phyloP scores from a whole-genome alignment of 306 rosid species.

The Inga leiocalycina region DNA sequence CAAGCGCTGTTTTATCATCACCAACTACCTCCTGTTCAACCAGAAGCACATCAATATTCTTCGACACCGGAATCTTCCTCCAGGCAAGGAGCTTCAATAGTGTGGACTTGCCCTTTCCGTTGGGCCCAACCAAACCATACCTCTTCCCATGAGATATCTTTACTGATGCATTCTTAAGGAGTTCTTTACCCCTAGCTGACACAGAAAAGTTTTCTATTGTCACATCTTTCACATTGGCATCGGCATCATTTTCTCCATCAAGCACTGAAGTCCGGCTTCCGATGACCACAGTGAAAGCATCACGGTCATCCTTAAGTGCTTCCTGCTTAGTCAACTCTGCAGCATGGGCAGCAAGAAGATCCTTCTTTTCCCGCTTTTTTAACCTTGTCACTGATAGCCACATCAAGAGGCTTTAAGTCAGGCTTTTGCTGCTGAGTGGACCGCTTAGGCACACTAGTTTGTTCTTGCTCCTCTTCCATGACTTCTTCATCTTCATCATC shows the following conservation, averaged over 20 bases:
- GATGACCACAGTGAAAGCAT: conserved; percentile 71
- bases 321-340: conserved; percentile 54
- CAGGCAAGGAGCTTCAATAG: conserved; percentile 68
- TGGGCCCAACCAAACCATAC: conserved; percentile 60
- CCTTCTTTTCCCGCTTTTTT: conserved; percentile 61
- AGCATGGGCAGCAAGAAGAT: conserved; percentile 48
- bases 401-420: conserved; percentile 43
- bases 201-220: conserved; percentile 50
- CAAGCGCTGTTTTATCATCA: conserved; percentile 53
- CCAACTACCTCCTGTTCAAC: conserved; percentile 67
- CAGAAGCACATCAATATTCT: conserved; percentile 65
- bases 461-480: conserved; percentile 34
- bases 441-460: conserved; percentile 27
- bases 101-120: conserved; percentile 64
- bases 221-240: conserved; percentile 57
- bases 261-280: conserved; percentile 59
- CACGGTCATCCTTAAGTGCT: conserved; percentile 62
- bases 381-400: conserved; percentile 39
- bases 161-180: conserved; percentile 49
- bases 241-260: conserved; percentile 53
- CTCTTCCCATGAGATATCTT: conserved; percentile 55
- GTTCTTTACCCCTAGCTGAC: conserved; percentile 53
- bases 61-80: conserved; percentile 66
- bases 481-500: conserved; percentile 51
- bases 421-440: conserved; percentile 32